Evolutionary conservation across 805 yeast species (phyloP), one percentile per base, ranked within the genome.

Genomic region (Cyberlindnera maritima): DNA sequence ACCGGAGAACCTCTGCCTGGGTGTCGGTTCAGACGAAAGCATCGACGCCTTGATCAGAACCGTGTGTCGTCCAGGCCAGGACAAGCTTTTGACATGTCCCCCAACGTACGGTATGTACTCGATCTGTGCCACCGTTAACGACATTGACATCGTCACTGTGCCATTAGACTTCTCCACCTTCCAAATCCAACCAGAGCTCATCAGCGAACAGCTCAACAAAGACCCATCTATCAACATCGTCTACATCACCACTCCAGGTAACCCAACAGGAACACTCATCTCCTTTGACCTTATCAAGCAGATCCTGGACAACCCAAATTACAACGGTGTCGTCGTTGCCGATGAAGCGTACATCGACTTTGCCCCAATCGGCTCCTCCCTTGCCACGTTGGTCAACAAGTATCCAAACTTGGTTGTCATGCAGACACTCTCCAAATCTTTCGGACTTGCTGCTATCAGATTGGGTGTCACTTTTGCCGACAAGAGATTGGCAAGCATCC

Each of bases 71-170:
- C 99, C 99, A 2, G 87, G 86, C 2, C 74, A 72, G 53, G 97
- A 91, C 50, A 92, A 89, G 63, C 67, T 94, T 61, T 68, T 94
- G 56, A 80, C 81, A 2, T 83, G 96, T 64, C 97, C 98, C 3
- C 98, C 99, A 36, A 94, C 99, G 0, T 94, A 94, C 62, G 97
- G 98, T 7, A 94, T 94, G 99, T 94, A 94, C 72, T 70, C 86
- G 4, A 91, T 94, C 29, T 85, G 96, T 62, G 95, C 97, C 2
- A 79, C 81, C 25, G 85, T 94, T 49, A 94, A 94, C 61, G 98
- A 94, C 59, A 87, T 92, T 10, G 88, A 75, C 23, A 72, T 87
- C 34, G 88, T 81, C 14, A 74, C 77, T 49, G 91, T 89, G 15
- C 91, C 96, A 9, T 75, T 91, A 32, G 79, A 80, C 41, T 78